Evolutionary conservation across 257 asterid genomes (phyloP).

Genomic region (Cinchona pubescens): DNA sequence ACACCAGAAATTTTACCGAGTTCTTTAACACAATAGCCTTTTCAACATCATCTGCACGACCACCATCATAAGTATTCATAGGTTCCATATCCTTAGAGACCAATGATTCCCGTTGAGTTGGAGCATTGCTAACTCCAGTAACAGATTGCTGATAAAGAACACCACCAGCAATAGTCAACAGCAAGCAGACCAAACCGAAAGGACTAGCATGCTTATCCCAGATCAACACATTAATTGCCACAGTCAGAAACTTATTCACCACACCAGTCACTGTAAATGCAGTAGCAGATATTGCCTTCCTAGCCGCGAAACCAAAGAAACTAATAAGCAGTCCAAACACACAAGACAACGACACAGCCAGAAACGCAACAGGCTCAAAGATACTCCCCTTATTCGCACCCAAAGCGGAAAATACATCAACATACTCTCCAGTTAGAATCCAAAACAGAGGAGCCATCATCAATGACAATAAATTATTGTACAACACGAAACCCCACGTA

Average conservation of each 20-base stretch:
- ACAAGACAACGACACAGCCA: conserved; percentile 82
- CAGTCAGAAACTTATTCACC: conserved; percentile 92
- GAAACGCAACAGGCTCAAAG: conserved; percentile 55
- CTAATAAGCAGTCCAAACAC: conserved; percentile 93
- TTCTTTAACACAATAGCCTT: no score
- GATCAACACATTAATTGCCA: conserved; percentile 81
- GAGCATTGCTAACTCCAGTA: conserved; percentile 47
- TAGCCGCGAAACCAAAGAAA: conserved; percentile 94
- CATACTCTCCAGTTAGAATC: conserved; percentile 86
- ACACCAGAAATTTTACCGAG: conserved; percentile 60
- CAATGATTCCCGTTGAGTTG: conserved; percentile 39
- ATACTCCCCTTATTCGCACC: conserved; percentile 44
- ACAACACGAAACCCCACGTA: conserved; percentile 93
- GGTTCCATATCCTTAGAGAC: conserved; percentile 35
- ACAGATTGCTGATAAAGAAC: conserved; percentile 95
- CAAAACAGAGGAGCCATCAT: conserved; percentile 95
- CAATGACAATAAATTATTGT: conserved; percentile 78
- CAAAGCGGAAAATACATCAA: conserved; percentile 56
- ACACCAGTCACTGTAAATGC: conserved; percentile 96
- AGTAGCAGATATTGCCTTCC: conserved; percentile 95
- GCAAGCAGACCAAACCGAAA: conserved; percentile 80
- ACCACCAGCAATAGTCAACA: conserved; percentile 78
- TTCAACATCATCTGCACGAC: conserved; percentile 43
- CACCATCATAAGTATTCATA: conserved; percentile 27
- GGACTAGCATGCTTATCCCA: conserved; percentile 99